Conservation (phyloP, 2,329 filamentous ascomycete species). For the Pezicula rhizophila region DNA sequence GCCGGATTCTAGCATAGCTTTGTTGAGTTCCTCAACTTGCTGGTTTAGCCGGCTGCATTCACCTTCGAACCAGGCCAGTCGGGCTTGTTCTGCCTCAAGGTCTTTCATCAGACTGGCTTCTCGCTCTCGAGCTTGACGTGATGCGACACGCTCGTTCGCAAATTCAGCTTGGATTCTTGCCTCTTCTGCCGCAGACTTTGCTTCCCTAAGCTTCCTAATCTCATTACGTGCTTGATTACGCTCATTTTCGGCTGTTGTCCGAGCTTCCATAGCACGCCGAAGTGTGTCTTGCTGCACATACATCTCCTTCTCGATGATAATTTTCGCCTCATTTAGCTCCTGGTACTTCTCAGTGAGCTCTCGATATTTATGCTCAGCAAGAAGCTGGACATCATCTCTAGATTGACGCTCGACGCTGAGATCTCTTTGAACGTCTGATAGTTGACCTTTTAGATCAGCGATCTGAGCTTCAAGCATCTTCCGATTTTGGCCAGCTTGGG, state of each 20-base stretch:
- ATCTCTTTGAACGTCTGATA: slow-evolving; percentile 81
- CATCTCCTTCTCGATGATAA: slow-evolving; percentile 95
- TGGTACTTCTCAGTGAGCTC: slow-evolving; percentile 81
- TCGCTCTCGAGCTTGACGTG: slow-evolving; percentile 70
- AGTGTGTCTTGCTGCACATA: slow-evolving; percentile 92
- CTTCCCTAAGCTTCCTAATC: slow-evolving; percentile 72
- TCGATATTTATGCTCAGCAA: slow-evolving; percentile 82
- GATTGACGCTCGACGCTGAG: slow-evolving; percentile 89
- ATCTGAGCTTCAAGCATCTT: slow-evolving; percentile 83
- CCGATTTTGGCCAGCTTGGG: slow-evolving; percentile 73
- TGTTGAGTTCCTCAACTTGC: slow-evolving; percentile 80
- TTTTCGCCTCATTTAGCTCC: slow-evolving; percentile 85
- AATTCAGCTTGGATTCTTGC: slow-evolving; percentile 78
- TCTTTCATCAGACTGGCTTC: slow-evolving; percentile 73
- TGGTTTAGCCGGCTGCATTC: slow-evolving; percentile 71
- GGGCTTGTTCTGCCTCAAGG: slow-evolving; percentile 70
- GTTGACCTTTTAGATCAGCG: slow-evolving; percentile 75
- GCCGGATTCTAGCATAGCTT: slow-evolving; percentile 82
- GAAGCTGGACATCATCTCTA: slow-evolving; percentile 84
- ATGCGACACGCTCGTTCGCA: slow-evolving; percentile 73
- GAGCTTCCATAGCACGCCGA: slow-evolving; percentile 76
- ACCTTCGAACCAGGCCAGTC: slow-evolving; percentile 71
- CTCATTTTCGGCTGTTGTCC: slow-evolving; percentile 74
- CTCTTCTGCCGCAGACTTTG: slow-evolving; percentile 80
- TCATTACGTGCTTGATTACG: slow-evolving; percentile 85